A percentile compares a stretch with the other conserved stretches of the same genome.
Conservation (phyloP, 345 rosid genomes). For the Brassica juncea region DNA sequence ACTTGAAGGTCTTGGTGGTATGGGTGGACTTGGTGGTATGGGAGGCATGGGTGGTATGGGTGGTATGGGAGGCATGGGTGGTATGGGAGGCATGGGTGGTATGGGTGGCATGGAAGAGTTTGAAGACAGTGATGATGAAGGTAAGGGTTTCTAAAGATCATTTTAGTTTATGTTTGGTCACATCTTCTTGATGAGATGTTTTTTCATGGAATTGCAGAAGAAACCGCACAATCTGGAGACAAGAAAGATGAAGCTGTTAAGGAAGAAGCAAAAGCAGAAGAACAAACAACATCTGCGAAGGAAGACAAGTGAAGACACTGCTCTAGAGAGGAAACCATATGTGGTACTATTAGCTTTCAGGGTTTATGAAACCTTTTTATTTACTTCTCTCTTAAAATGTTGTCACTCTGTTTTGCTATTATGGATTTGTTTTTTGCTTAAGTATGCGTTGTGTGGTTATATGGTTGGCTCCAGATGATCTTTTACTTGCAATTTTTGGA, state of each 20-base stretch:
- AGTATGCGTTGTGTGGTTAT: background rate
- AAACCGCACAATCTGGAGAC: constrained; percentile 27
- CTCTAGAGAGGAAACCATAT: constrained; percentile 6
- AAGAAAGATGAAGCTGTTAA: constrained; percentile 22
- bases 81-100: background rate
- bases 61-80: constrained; percentile 36
- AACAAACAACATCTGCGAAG: constrained; percentile 6
- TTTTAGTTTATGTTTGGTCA: constrained; percentile 14
- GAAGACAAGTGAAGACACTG: constrained; percentile 33
- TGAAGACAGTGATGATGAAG: constrained; percentile 92
- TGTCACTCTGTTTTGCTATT: background rate
- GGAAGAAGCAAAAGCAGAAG: constrained; percentile 32
- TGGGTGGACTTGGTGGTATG: constrained; percentile 43
- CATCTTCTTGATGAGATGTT: background rate
- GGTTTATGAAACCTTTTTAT: background rate
- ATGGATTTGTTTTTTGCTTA: background rate
- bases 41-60: constrained; percentile 35
- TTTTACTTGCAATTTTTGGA: background rate
- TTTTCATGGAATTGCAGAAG: constrained; percentile 13
- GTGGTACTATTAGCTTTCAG: background rate
- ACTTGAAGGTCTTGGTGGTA: constrained; percentile 21
- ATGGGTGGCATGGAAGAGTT: constrained; percentile 60
- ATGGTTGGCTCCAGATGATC: background rate
- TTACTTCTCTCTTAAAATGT: background rate
- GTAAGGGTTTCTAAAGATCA: constrained; percentile 40